These are phyloP conservation scores for Eimeria sp. DNA, from an alignment of 169 alveolate species.

Conservation along the genomic window DNA sequence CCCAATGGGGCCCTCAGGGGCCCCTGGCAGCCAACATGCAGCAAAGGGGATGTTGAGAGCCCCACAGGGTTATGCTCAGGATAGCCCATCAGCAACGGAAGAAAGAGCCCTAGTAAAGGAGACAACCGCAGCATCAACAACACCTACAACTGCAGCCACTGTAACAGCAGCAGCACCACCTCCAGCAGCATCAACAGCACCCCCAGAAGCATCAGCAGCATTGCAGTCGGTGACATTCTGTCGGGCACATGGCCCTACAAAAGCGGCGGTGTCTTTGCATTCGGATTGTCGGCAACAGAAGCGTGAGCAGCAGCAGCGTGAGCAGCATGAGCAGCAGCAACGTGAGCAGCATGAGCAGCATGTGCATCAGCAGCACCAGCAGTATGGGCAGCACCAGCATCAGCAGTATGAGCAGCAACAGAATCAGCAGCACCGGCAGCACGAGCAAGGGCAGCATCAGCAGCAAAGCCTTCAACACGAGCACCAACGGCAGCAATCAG, in stretches of 20 bases:
- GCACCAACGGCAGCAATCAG: conserved; percentile 13
- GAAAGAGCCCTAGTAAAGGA: not conserved
- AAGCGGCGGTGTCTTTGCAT: not conserved
- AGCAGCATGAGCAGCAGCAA: not conserved
- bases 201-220: not conserved
- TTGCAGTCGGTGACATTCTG: not conserved
- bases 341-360: conserved; percentile 13
- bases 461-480: not conserved
- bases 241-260: not conserved
- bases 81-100: not conserved
- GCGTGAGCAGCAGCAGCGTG: not conserved
- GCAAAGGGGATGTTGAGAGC: not conserved
- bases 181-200: not conserved
- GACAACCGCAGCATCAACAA: not conserved
- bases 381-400: not conserved
- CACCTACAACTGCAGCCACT: not conserved
- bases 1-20: not conserved
- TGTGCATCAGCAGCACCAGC: not conserved
- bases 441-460: conserved; percentile 29
- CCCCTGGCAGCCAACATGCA: not conserved
- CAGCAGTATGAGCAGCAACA: not conserved
- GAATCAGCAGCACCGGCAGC: conserved; percentile 5
- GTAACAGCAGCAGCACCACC: not conserved
- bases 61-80: not conserved
- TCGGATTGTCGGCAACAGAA: not conserved